Conservation (phyloP, 345 rosid genomes). For the Linum trigynum region DNA sequence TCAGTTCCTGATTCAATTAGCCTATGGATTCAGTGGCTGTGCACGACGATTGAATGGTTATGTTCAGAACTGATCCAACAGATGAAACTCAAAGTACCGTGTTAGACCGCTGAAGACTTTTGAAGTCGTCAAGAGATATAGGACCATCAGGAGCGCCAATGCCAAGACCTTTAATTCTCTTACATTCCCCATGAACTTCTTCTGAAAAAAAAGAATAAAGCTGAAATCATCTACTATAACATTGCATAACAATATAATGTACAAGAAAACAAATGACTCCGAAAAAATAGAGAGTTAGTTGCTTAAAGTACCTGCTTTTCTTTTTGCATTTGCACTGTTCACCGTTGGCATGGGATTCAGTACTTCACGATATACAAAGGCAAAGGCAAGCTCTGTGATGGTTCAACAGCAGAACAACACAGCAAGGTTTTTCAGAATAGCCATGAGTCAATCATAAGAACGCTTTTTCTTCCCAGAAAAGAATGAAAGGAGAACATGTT, state of each 20-base stretch:
- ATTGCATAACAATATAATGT: not conserved
- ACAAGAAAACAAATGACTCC: not conserved
- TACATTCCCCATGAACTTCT: conserved; percentile 48
- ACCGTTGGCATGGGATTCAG: conserved; percentile 16
- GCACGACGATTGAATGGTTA: not conserved
- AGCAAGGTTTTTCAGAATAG: not conserved
- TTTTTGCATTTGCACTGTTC: conserved; percentile 38
- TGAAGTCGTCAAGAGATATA: conserved; percentile 87
- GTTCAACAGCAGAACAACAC: not conserved
- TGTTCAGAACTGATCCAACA: not conserved
- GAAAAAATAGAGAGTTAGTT: not conserved
- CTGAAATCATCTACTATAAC: not conserved
- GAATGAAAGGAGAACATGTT: not conserved
- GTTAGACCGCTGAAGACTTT: conserved; percentile 90
- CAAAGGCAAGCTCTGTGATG: conserved; percentile 60
- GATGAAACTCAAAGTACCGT: conserved; percentile 33
- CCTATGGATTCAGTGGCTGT: conserved; percentile 1
- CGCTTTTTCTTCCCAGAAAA: not conserved
- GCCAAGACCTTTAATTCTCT: conserved; percentile 79
- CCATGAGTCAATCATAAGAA: not conserved
- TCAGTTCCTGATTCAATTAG: conserved; percentile 52
- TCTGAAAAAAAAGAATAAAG: conserved; percentile 28
- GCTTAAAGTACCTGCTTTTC: conserved; percentile 59
- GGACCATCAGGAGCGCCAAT: conserved; percentile 97
- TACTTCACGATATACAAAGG: conserved; percentile 84